Conservation (phyloP, 2,329 filamentous ascomycete species). For the Cryphonectria carpinicola region DNA sequence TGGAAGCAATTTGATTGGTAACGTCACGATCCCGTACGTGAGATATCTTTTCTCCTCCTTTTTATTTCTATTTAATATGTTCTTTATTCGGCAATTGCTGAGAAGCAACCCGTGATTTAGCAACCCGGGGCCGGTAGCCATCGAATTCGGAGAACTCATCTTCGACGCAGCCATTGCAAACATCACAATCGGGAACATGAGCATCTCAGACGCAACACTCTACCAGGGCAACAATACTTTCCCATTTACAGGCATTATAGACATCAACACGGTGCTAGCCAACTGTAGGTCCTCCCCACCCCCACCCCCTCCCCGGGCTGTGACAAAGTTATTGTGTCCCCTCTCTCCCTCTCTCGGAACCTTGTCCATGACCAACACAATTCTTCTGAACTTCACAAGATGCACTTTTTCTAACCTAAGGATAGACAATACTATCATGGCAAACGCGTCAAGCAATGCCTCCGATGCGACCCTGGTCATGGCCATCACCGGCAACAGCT, state of each 20-base stretch:
- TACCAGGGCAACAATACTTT: slow-evolving; percentile 17
- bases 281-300: neutral
- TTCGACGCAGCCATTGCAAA: slow-evolving; percentile 15
- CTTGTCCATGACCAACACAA: neutral
- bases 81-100: neutral
- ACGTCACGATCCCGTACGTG: slow-evolving; percentile 17
- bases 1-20: slow-evolving; percentile 14
- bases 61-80: neutral
- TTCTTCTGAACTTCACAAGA: neutral
- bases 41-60: neutral
- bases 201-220: slow-evolving; percentile 10
- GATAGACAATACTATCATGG: slow-evolving; percentile 8
- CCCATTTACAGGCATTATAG: slow-evolving; percentile 16
- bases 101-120: neutral
- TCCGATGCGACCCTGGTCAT: slow-evolving; percentile 12
- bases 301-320: neutral
- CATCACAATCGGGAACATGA: slow-evolving; percentile 14
- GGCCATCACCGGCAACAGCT: slow-evolving; percentile 13
- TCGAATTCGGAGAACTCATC: slow-evolving; percentile 15
- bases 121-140: slow-evolving; percentile 11
- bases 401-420: neutral
- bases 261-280: slow-evolving; percentile 1
- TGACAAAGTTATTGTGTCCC: neutral
- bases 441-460: slow-evolving; percentile 9
- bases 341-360: neutral